phyloP scores from a whole-genome alignment of 1,284 basidiomycete species.

The Heterobasidion annosum region DNA sequence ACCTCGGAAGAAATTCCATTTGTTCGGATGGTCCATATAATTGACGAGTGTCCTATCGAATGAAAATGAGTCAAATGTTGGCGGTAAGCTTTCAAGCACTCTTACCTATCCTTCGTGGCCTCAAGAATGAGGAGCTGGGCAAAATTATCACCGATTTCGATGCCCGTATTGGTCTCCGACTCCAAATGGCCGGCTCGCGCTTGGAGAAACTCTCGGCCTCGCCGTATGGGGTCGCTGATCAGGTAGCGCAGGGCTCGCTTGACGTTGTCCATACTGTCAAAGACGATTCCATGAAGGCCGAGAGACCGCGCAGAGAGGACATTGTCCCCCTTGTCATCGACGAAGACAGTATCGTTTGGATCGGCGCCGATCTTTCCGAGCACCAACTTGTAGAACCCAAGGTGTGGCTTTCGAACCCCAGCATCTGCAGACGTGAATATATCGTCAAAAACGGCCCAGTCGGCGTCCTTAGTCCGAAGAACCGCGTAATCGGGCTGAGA shows the following conservation, averaged over 20 bases:
- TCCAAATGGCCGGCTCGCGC: constrained; percentile 30
- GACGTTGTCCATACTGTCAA: constrained; percentile 32
- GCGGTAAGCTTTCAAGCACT: too few relatives aligned
- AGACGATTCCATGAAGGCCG: constrained; percentile 46
- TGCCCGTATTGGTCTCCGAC: constrained; percentile 35
- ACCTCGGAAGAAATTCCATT: constrained; percentile 51
- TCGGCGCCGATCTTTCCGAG: constrained; percentile 31
- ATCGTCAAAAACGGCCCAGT: constrained; percentile 46
- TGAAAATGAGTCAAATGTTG: too few relatives aligned
- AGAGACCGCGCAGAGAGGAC: constrained; percentile 46
- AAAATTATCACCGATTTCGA: constrained; percentile 42
- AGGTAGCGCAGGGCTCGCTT: constrained; percentile 36
- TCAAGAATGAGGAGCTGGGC: constrained; percentile 51
- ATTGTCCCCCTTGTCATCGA: constrained; percentile 55
- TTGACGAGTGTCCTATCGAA: constrained; percentile 27
- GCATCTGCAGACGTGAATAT: constrained; percentile 41
- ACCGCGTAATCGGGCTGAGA: constrained; percentile 42
- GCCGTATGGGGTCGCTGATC: constrained; percentile 33
- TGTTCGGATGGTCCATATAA: constrained; percentile 30
- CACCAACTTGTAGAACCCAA: constrained; percentile 44
- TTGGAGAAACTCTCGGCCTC: constrained; percentile 31
- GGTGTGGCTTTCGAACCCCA: constrained; percentile 46
- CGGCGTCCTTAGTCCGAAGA: constrained; percentile 32
- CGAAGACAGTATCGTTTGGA: constrained; percentile 35
- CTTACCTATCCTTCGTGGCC: constrained; percentile 36